Base-by-base conservation (phyloP, 1,284 basidiomycete genomes). In the Austroboletus sp. region DNA sequence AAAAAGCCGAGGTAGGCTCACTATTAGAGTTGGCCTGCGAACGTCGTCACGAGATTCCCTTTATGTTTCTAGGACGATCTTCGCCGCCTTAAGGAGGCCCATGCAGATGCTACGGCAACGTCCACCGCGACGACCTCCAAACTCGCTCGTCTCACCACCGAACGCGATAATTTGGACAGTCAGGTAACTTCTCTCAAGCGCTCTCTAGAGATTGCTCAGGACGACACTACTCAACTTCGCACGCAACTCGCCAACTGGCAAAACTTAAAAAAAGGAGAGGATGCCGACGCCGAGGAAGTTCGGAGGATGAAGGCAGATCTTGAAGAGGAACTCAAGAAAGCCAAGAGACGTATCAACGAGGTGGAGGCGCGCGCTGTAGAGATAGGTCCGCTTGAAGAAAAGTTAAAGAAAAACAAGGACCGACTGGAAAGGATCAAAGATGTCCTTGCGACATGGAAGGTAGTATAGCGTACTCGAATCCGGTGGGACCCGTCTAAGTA, bases 191-290 rank as follows among this genome's bases (percentile, higher is more conserved):
- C 82, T 29, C 66, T 84, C 19, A 73, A 81, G 51, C 72, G 71
- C 33, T 62, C 68, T 32, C 73, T 78, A 42, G 72, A 74, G 32
- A 80, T 83, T 38, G 69, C 79, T 23, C 75, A 77, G 50, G 73
- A 75, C 10, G 71, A 72, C 7, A 73, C 73, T 45, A 63, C 66
- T 3, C 75, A 82, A 32, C 65, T 85, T 33, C 72, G 75, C 39
- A 72, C 73, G 4, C 84, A 87, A 56, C 63, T 86, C 10, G 74
- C 76, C 40, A 78, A 82, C 55, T 85, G 81, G 82, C 71, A 82
- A 55, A 73, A 65, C 21, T 61, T 85, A 11, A 85, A 86, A 55
- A 78, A 67, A 23, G 78, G 76, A 45, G 82, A 78, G 42, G 78
- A 72, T 13, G 73, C 69, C 10, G 79, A 82, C 39, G 67, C 73